These are phyloP conservation scores for Aspergillus texensis DNA, from an alignment of 2,329 filamentous ascomycete genomes.

Conservation along the genomic window DNA sequence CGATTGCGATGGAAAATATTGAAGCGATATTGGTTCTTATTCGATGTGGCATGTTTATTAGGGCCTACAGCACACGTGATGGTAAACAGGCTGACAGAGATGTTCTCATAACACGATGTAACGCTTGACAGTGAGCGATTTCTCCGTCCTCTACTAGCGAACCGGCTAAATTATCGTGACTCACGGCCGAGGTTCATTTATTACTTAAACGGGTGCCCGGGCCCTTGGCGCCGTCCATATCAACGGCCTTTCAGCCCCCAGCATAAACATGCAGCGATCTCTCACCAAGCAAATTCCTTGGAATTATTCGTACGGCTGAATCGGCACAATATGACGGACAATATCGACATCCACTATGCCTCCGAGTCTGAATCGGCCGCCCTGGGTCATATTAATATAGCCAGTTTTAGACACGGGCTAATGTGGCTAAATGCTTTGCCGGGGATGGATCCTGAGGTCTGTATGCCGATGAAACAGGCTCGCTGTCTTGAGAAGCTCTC, in stretches of 20 bases:
- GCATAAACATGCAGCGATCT: background rate
- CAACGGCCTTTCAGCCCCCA: background rate
- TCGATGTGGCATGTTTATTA: background rate
- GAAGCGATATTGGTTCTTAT: background rate
- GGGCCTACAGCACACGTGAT: background rate
- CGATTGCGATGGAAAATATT: background rate
- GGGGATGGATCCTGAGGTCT: conserved; percentile 17
- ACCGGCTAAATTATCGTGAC: background rate
- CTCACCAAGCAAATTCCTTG: background rate
- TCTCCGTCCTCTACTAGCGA: background rate
- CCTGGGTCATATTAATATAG: conserved; percentile 48
- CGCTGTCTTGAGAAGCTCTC: conserved; percentile 41
- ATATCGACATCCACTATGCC: conserved; percentile 39
- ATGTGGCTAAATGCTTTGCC: conserved; percentile 32
- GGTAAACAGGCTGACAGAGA: background rate
- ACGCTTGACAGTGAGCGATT: background rate
- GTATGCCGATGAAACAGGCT: conserved; percentile 39
- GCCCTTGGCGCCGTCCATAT: background rate
- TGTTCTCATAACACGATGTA: background rate
- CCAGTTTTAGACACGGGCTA: conserved; percentile 47
- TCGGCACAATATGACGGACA: conserved; percentile 4
- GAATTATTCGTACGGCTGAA: background rate
- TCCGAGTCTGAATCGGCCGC: conserved; percentile 42
- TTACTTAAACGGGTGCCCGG: background rate
- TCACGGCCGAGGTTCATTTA: background rate